A percentile compares a stretch with the other conserved stretches of the same genome.
Evolutionary conservation across 2,329 filamentous ascomycete genomes (phyloP).

Genomic region (Mycosphaerella sp.): DNA sequence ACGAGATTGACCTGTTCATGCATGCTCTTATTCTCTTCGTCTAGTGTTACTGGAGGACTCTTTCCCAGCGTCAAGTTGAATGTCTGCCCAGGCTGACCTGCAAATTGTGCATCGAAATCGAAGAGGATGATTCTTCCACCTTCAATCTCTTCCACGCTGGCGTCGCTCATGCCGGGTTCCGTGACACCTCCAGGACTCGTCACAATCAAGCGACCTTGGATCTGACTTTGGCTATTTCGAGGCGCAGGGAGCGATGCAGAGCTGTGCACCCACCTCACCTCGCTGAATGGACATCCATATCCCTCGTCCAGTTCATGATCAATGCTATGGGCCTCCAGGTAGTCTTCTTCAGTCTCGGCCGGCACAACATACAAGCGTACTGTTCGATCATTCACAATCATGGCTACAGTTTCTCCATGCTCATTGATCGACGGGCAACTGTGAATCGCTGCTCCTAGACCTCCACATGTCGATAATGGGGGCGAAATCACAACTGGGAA

Average conservation of each 20-base stretch:
- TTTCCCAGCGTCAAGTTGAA: slow-evolving; percentile 33
- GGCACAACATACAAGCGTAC: slow-evolving; percentile 34
- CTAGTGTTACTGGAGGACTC: slow-evolving; percentile 31
- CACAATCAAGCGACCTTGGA: slow-evolving; percentile 33
- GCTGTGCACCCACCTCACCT: slow-evolving; percentile 34
- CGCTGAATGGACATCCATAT: slow-evolving; percentile 35
- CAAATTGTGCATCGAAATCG: slow-evolving; percentile 23
- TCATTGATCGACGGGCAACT: slow-evolving; percentile 34
- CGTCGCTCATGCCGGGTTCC: slow-evolving; percentile 27
- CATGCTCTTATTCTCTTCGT: slow-evolving; percentile 32
- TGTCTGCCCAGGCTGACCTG: slow-evolving; percentile 35
- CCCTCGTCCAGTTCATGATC: slow-evolving; percentile 36
- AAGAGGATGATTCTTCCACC: slow-evolving; percentile 35
- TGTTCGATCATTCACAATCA: slow-evolving; percentile 36
- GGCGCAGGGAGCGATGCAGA: slow-evolving; percentile 27
- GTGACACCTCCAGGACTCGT: slow-evolving; percentile 34
- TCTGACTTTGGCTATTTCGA: slow-evolving; percentile 21
- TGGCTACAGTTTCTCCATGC: slow-evolving; percentile 34
- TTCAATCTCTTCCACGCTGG: slow-evolving; percentile 33
- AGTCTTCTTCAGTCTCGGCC: slow-evolving; percentile 25
- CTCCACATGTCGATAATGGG: slow-evolving; percentile 34
- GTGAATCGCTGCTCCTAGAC: slow-evolving; percentile 34
- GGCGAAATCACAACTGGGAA: slow-evolving; percentile 36
- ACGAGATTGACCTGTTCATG: slow-evolving; percentile 33
- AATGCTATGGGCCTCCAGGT: slow-evolving; percentile 34